These are phyloP conservation scores for Penicillium sclerotigenum DNA, from an alignment of 2,329 filamentous ascomycete species.

Conservation along the genomic window DNA sequence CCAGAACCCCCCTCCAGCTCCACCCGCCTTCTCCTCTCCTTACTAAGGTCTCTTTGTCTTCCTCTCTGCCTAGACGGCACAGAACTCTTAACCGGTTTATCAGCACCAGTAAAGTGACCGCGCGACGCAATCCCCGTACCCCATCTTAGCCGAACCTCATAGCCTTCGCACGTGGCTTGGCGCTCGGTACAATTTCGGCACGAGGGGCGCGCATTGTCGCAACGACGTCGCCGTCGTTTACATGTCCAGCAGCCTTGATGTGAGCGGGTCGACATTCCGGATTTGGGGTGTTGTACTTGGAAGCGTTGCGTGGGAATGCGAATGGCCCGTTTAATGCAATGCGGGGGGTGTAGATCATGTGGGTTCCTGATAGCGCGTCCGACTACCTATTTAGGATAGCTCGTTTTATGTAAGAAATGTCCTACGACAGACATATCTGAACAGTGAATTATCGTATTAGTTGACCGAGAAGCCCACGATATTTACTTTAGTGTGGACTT, in stretches of 20 bases:
- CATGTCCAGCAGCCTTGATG: conserved; percentile 33
- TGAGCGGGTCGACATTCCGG: conserved; percentile 32
- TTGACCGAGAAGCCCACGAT: neutral
- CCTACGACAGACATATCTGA: neutral
- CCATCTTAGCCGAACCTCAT: conserved; percentile 32
- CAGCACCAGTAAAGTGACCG: conserved; percentile 31
- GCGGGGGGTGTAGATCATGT: neutral
- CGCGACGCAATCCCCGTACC: conserved; percentile 33
- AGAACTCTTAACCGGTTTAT: conserved; percentile 25
- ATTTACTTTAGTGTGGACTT: too few species aligned
- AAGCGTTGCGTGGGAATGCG: neutral
- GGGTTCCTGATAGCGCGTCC: neutral
- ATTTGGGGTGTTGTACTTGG: conserved; percentile 1
- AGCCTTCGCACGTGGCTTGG: conserved; percentile 29
- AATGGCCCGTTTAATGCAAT: neutral
- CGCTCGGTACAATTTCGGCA: conserved; percentile 26
- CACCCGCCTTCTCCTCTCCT: conserved; percentile 13
- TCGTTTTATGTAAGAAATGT: too few species aligned
- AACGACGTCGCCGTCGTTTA: conserved; percentile 29
- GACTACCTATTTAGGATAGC: neutral
- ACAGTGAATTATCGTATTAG: neutral
- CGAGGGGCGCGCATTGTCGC: conserved; percentile 26
- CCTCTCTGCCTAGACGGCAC: conserved; percentile 25
- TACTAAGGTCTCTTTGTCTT: conserved; percentile 25
- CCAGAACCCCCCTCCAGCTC: neutral